Evolutionary conservation across 768 basidiomycete genomes (phyloP).

Genomic region (Suillus spraguei): DNA sequence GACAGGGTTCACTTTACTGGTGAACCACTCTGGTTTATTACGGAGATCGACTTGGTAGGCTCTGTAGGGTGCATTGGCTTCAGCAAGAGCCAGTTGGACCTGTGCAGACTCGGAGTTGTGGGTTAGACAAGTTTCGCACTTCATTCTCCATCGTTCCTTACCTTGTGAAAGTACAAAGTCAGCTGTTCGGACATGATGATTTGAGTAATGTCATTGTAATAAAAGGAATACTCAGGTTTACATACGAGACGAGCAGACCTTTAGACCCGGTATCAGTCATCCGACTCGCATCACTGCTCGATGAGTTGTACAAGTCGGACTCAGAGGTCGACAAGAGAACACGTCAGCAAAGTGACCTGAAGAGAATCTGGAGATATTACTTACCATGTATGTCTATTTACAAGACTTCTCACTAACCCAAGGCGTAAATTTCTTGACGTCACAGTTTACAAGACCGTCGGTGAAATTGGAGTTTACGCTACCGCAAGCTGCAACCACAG

Average conservation of each 20-base stretch:
- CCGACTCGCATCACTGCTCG: neutral
- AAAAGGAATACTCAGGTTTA: neutral
- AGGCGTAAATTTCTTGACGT: no score
- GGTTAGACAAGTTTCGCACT: slow-evolving; percentile 5
- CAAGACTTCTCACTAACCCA: no score
- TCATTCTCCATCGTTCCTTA: slow-evolving; percentile 20
- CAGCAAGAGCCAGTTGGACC: slow-evolving; percentile 58
- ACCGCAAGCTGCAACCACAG: slow-evolving; percentile 67
- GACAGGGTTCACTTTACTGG: slow-evolving; percentile 57
- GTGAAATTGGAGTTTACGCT: slow-evolving; percentile 90
- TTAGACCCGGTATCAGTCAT: neutral
- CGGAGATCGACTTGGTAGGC: slow-evolving; percentile 55
- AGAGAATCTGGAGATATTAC: no score
- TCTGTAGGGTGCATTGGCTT: slow-evolving; percentile 48
- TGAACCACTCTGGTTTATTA: slow-evolving; percentile 69
- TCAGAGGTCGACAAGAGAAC: no score
- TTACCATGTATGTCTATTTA: no score
- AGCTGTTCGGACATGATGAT: slow-evolving; percentile 31
- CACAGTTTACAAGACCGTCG: slow-evolving; percentile 60
- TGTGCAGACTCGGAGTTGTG: slow-evolving; percentile 19
- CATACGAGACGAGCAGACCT: neutral
- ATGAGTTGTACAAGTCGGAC: no score
- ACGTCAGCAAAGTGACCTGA: no score
- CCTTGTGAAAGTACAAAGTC: slow-evolving; percentile 47
- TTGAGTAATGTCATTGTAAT: neutral